Evolutionary conservation across 768 basidiomycete genomes (phyloP).

Genomic region (Boletus tylopilopsis): DNA sequence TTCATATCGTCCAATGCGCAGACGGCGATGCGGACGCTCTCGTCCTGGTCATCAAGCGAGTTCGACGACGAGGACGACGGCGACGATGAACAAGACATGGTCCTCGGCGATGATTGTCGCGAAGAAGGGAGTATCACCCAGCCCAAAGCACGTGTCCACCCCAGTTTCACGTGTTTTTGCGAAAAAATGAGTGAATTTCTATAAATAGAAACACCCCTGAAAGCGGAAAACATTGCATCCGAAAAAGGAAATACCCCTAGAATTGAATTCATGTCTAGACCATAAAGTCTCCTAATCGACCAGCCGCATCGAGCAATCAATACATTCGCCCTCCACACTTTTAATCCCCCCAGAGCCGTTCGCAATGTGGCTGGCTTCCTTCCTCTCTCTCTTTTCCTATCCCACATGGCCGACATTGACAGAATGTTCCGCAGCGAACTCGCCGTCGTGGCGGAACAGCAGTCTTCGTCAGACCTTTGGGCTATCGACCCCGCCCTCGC

Average conservation of each 20-base stretch:
- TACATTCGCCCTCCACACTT: slow-evolving; percentile 9
- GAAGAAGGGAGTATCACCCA: neutral
- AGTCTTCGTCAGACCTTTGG: slow-evolving; percentile 7
- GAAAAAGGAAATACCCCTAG: slow-evolving; percentile 12
- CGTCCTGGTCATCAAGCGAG: slow-evolving; percentile 55
- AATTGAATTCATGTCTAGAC: neutral
- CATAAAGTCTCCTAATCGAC: slow-evolving; percentile 1
- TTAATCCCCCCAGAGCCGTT: slow-evolving; percentile 3
- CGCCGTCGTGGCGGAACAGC: slow-evolving; percentile 9
- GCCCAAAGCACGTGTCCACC: slow-evolving; percentile 5
- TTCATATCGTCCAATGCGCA: slow-evolving; percentile 77
- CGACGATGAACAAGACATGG: slow-evolving; percentile 17
- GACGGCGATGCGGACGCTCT: slow-evolving; percentile 76
- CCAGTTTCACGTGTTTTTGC: slow-evolving; percentile 26
- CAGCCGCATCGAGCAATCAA: slow-evolving; percentile 10
- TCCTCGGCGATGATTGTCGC: neutral
- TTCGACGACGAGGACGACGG: neutral
- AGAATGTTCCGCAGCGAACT: slow-evolving; percentile 22
- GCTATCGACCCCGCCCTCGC: neutral
- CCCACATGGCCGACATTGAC: slow-evolving; percentile 23
- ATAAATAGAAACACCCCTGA: slow-evolving; percentile 9
- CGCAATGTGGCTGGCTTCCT: slow-evolving; percentile 14
- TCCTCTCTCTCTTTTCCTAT: neutral
- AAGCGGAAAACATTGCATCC: neutral
- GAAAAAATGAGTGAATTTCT: neutral